Conservation (phyloP, 2,329 filamentous ascomycete species). For the Microdochium nivale region DNA sequence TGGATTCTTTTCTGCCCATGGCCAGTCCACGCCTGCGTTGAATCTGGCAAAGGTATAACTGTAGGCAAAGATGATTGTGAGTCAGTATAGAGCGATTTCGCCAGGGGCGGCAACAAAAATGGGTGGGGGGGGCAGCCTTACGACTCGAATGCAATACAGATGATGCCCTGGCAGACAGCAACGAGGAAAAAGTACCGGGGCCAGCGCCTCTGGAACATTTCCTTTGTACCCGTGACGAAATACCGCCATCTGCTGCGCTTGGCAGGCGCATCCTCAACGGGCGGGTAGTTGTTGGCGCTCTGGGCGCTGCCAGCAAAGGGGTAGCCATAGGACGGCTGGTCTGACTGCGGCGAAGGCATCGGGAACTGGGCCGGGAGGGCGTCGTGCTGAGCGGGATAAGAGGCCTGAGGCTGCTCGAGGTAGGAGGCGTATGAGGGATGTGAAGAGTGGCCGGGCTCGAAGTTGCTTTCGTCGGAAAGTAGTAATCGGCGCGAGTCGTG, state of each 20-base stretch:
- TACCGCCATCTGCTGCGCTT: constrained; percentile 14
- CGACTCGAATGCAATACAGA: constrained; percentile 81
- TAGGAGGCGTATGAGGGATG: constrained; percentile 7
- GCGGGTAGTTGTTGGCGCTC: constrained; percentile 22
- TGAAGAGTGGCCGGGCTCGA: constrained; percentile 11
- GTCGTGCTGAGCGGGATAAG: background rate
- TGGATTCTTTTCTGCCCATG: constrained; percentile 24
- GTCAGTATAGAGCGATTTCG: constrained; percentile 1
- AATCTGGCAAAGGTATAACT: constrained; percentile 90
- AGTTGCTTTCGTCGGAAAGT: constrained; percentile 26
- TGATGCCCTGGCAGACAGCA: constrained; percentile 65
- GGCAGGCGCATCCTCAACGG: constrained; percentile 23
- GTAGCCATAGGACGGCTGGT: constrained; percentile 7
- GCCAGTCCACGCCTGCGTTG: constrained; percentile 47
- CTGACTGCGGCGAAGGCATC: constrained; percentile 5
- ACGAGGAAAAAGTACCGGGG: constrained; percentile 76
- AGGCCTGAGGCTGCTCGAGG: constrained; percentile 16
- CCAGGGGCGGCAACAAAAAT: constrained; percentile 1
- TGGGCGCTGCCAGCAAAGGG: background rate
- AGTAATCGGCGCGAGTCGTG: constrained; percentile 36
- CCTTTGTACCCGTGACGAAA: constrained; percentile 46
- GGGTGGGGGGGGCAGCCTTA: constrained; percentile 36
- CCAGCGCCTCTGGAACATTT: constrained; percentile 77
- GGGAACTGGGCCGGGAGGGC: constrained; percentile 13
- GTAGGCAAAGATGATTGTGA: constrained; percentile 1